A percentile compares a stretch with the other conserved stretches of the same genome.
Conservation (phyloP, 805 yeast species). For the Kluyveromyces nonfermentans region DNA sequence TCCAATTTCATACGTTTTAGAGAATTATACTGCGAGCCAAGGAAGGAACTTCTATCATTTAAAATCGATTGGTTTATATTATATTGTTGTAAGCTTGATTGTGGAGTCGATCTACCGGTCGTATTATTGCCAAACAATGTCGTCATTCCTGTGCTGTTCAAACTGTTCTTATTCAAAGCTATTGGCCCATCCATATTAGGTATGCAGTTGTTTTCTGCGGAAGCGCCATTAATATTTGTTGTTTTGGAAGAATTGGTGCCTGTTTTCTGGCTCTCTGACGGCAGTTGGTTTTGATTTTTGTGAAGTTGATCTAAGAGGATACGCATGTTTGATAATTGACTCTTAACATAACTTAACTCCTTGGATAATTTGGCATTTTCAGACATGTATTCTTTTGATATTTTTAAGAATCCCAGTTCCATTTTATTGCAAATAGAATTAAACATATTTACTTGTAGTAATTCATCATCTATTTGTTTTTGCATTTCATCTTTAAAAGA, state of each 20-base stretch:
- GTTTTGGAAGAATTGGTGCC: background rate
- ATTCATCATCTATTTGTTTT: constrained; percentile 4
- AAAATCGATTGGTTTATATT: background rate
- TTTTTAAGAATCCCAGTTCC: constrained; percentile 13
- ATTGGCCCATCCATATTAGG: background rate
- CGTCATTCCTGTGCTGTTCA: background rate
- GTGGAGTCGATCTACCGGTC: background rate
- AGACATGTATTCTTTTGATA: constrained; percentile 22
- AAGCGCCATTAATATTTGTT: constrained; percentile 2
- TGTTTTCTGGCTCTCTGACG: constrained; percentile 3
- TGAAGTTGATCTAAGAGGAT: constrained; percentile 22
- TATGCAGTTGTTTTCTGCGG: background rate
- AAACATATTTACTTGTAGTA: constrained; percentile 4
- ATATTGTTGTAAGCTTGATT: background rate
- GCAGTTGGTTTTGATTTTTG: constrained; percentile 17
- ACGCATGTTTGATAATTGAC: constrained; percentile 20
- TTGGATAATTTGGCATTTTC: constrained; percentile 25
- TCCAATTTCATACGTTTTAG: constrained; percentile 7
- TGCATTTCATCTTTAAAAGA: constrained; percentile 7
- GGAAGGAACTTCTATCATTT: background rate
- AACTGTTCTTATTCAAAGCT: background rate
- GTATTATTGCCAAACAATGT: background rate
- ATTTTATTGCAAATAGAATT: constrained; percentile 5
- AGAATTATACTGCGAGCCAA: constrained; percentile 12
- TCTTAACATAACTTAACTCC: constrained; percentile 22